These are phyloP conservation scores for Penicillium cinerascens DNA, from an alignment of 495 filamentous ascomycete genomes.

Conservation along the genomic window DNA sequence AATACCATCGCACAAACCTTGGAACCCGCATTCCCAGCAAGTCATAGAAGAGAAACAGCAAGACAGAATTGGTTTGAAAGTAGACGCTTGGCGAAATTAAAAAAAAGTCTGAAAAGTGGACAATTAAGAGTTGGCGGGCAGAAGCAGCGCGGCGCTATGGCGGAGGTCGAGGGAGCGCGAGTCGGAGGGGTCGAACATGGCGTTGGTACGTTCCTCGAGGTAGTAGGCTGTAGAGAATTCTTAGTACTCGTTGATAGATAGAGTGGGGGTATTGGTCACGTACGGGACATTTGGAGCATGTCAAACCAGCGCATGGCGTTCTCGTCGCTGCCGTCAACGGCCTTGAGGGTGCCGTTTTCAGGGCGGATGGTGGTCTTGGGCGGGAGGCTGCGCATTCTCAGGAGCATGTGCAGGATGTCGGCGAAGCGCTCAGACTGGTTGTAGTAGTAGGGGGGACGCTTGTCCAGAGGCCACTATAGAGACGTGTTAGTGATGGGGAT, in stretches of 20 bases:
- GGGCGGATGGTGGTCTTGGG: conserved; percentile 54
- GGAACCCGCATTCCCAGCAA: neutral
- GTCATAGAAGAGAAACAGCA: neutral
- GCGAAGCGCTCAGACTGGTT: conserved; percentile 70
- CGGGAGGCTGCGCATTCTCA: conserved; percentile 67
- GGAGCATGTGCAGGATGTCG: conserved; percentile 69
- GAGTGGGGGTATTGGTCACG: conserved; percentile 23
- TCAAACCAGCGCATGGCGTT: conserved; percentile 58
- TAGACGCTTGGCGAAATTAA: neutral
- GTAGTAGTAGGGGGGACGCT: conserved; percentile 59
- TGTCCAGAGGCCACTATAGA: conserved; percentile 66
- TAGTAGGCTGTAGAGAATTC: conserved; percentile 26
- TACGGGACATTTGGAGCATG: conserved; percentile 57
- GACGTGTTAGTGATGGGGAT: neutral
- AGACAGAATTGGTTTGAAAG: neutral
- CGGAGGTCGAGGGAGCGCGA: conserved; percentile 65
- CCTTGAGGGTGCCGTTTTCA: conserved; percentile 52
- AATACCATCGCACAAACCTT: neutral
- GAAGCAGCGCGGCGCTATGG: conserved; percentile 60
- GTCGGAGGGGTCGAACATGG: conserved; percentile 58
- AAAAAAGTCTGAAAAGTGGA: neutral
- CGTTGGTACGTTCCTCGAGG: conserved; percentile 44
- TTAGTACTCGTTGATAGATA: neutral
- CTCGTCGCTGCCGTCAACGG: conserved; percentile 51
- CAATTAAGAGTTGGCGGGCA: conserved; percentile 27